Evolutionary conservation across 352 stramenopile species (phyloP).

Genomic region (Pythium scleroteichum): DNA sequence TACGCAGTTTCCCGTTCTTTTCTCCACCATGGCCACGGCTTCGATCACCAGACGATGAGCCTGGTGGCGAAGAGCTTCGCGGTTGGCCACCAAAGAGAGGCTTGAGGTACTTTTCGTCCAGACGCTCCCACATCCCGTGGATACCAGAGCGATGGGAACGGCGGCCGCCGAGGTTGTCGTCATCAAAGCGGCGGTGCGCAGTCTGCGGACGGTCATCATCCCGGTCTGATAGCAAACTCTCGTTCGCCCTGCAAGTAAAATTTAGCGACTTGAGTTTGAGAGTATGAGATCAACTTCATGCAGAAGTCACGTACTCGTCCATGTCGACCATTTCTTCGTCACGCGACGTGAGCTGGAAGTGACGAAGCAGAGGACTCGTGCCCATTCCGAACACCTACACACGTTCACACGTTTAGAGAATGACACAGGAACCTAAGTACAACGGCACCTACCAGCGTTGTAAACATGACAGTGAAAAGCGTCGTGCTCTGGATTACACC

Average conservation of each 20-base stretch:
- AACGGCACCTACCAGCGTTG: constrained; percentile 31
- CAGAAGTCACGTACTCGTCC: constrained; percentile 8
- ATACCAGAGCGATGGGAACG: constrained; percentile 36
- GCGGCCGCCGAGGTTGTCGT: constrained; percentile 25
- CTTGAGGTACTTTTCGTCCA: constrained; percentile 36
- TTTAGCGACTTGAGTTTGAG: no score
- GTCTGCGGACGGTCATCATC: constrained; percentile 44
- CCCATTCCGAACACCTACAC: constrained; percentile 40
- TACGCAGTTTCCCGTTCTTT: neutral
- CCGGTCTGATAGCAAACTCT: constrained; percentile 51
- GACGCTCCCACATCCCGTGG: constrained; percentile 22
- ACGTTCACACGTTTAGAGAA: neutral
- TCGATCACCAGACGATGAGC: neutral
- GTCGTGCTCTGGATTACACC: constrained; percentile 52
- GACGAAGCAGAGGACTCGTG: constrained; percentile 41
- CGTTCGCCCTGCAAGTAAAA: constrained; percentile 37
- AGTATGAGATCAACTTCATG: no score
- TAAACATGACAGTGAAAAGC: constrained; percentile 60
- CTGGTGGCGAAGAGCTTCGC: neutral
- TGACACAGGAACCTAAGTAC: neutral
- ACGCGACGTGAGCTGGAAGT: constrained; percentile 27
- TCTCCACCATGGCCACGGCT: neutral
- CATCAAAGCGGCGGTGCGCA: constrained; percentile 25
- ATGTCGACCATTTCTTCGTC: constrained; percentile 16
- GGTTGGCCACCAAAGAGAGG: constrained; percentile 29